Evolutionary conservation across 2,329 filamentous ascomycete species (phyloP).

Genomic region (Epichloe glyceriae): DNA sequence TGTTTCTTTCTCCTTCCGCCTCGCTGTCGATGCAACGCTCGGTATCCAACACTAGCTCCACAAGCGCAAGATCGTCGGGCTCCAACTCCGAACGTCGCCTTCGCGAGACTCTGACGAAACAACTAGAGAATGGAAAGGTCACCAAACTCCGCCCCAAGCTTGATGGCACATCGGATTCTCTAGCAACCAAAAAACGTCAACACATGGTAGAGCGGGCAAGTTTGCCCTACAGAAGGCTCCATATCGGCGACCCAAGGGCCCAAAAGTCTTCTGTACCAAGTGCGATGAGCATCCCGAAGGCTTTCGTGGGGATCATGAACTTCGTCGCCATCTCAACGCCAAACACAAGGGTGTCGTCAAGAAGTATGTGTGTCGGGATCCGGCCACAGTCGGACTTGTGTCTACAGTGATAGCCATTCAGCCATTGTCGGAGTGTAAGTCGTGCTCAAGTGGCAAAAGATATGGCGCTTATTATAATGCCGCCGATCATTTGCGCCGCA

Average conservation of each 20-base stretch:
- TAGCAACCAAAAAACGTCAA: slow-evolving; percentile 8
- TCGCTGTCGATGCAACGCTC: slow-evolving; percentile 32
- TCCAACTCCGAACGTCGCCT: slow-evolving; percentile 32
- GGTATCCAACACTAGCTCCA: slow-evolving; percentile 28
- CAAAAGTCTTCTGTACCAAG: slow-evolving; percentile 55
- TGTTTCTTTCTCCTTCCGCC: neutral
- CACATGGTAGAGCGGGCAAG: slow-evolving; percentile 28
- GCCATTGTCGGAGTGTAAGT: slow-evolving; percentile 70
- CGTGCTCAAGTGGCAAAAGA: slow-evolving; percentile 61
- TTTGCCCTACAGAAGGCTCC: slow-evolving; percentile 28
- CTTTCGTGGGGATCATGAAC: slow-evolving; percentile 78
- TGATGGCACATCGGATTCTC: slow-evolving; percentile 6
- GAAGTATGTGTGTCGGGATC: slow-evolving; percentile 47
- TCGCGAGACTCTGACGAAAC: slow-evolving; percentile 33
- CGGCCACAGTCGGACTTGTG: slow-evolving; percentile 25
- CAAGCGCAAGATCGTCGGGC: slow-evolving; percentile 30
- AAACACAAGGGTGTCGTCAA: slow-evolving; percentile 48
- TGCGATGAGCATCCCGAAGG: slow-evolving; percentile 64
- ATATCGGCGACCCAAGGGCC: slow-evolving; percentile 52
- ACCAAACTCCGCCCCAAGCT: slow-evolving; percentile 34
- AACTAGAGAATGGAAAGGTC: slow-evolving; percentile 28
- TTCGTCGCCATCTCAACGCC: slow-evolving; percentile 50
- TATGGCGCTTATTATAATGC: slow-evolving; percentile 95
- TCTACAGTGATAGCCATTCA: slow-evolving; percentile 38
- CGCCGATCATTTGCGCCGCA: slow-evolving; percentile 74